Conservation (phyloP, 192 early-diverging fungal genomes). For the Cetraspora pellucida region DNA sequence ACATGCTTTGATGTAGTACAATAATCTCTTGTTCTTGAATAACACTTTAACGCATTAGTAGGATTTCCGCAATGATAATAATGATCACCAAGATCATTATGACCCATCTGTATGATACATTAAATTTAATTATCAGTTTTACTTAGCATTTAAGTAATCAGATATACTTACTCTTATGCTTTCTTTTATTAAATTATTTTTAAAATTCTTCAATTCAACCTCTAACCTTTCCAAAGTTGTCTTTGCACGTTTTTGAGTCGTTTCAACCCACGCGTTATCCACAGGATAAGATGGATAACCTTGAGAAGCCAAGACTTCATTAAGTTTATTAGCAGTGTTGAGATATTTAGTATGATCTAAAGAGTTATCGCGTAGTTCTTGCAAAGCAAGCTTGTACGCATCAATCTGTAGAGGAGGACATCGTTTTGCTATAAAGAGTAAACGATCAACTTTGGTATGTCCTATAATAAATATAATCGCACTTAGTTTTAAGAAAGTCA, state of each 20-base stretch:
- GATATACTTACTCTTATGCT: constrained; percentile 69
- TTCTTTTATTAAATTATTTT: constrained; percentile 80
- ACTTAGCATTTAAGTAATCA: not conserved
- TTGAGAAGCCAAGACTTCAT: constrained; percentile 48
- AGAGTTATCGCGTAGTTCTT: constrained; percentile 54
- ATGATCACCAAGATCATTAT: constrained; percentile 80
- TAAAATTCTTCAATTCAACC: constrained; percentile 76
- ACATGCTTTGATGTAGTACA: constrained; percentile 75
- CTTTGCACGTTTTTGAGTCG: constrained; percentile 52
- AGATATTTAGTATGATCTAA: constrained; percentile 57
- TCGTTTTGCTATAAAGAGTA: constrained; percentile 73
- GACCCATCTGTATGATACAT: constrained; percentile 64
- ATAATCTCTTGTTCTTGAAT: constrained; percentile 74
- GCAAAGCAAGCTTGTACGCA: constrained; percentile 64
- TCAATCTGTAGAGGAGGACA: constrained; percentile 71
- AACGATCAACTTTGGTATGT: constrained; percentile 66
- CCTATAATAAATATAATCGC: constrained; percentile 46
- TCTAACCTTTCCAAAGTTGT: constrained; percentile 66
- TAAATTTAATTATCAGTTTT: not conserved
- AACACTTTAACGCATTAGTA: constrained; percentile 65
- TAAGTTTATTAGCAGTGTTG: constrained; percentile 54
- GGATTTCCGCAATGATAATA: constrained; percentile 73
- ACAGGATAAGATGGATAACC: constrained; percentile 42
- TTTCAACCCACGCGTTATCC: constrained; percentile 54
- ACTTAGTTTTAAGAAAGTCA: not conserved